A percentile compares a stretch with the other conserved stretches of the same genome.
phyloP scores from a whole-genome alignment of 352 stramenopile genomes.

The Globisporangium megalacanthum region DNA sequence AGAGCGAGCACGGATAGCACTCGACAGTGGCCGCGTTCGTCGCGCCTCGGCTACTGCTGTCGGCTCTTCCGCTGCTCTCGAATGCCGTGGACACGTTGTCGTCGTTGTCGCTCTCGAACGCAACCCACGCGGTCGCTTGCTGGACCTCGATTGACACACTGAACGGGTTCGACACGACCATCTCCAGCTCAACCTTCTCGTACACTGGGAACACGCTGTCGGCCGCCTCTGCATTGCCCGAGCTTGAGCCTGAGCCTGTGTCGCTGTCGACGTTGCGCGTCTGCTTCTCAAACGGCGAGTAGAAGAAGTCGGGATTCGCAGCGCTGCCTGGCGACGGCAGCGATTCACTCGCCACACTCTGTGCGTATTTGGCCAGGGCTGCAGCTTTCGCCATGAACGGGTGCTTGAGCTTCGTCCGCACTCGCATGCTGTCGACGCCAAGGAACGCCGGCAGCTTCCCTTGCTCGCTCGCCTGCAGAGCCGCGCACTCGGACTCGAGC shows the following conservation, averaged over 20 bases:
- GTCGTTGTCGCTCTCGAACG: slow-evolving; percentile 8
- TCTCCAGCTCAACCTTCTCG: slow-evolving; percentile 51
- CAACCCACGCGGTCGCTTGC: slow-evolving; percentile 52
- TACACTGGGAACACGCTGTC: slow-evolving; percentile 43
- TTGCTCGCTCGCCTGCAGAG: slow-evolving; percentile 50
- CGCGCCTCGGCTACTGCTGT: not conserved
- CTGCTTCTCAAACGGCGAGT: slow-evolving; percentile 56
- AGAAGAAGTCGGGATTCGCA: slow-evolving; percentile 43
- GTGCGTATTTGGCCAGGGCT: slow-evolving; percentile 28
- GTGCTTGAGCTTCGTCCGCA: slow-evolving; percentile 23
- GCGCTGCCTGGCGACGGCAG: not conserved
- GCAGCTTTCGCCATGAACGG: slow-evolving; percentile 33
- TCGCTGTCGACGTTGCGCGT: slow-evolving; percentile 5
- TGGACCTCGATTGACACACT: slow-evolving; percentile 60
- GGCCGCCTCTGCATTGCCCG: not conserved
- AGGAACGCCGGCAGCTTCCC: slow-evolving; percentile 51
- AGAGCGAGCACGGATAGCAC: slow-evolving; percentile 50
- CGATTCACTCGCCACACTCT: not conserved
- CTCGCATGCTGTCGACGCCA: slow-evolving; percentile 40
- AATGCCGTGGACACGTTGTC: not conserved
- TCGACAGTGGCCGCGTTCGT: slow-evolving; percentile 25
- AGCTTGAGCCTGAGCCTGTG: slow-evolving; percentile 9
- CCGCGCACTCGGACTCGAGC: slow-evolving; percentile 49
- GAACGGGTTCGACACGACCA: slow-evolving; percentile 62
- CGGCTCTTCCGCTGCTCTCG: not conserved